These are phyloP conservation scores for Pleurotus citrinopileatus DNA, from an alignment of 768 basidiomycete genomes.

Conservation along the genomic window DNA sequence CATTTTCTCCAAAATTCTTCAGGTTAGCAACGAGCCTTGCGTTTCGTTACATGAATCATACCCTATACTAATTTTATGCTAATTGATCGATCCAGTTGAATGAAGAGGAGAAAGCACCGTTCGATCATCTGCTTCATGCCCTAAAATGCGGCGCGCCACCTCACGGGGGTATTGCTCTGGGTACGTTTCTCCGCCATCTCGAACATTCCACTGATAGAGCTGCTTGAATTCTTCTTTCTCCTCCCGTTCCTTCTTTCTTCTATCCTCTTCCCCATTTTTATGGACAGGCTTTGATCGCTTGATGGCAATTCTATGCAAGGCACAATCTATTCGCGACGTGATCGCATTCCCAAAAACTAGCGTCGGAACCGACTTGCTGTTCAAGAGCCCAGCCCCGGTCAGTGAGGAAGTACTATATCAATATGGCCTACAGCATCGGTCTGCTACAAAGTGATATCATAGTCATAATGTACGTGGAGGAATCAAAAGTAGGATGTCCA, in stretches of 20 bases:
- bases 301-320: slow-evolving; percentile 86
- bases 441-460: slow-evolving; percentile 15
- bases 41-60: slow-evolving; percentile 11
- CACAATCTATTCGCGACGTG: slow-evolving; percentile 88
- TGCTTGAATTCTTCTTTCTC: not conserved
- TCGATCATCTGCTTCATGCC: slow-evolving; percentile 84
- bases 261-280: slow-evolving; percentile 6
- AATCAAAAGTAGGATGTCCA: not conserved
- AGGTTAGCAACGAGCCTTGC: slow-evolving; percentile 45
- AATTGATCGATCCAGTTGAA: slow-evolving; percentile 51
- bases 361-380: slow-evolving; percentile 80
- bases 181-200: slow-evolving; percentile 35
- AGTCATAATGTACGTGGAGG: slow-evolving; percentile 18
- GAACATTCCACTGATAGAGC: slow-evolving; percentile 2
- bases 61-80: slow-evolving; percentile 9
- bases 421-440: slow-evolving; percentile 53
- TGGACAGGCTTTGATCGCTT: slow-evolving; percentile 84
- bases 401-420: slow-evolving; percentile 49
- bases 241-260: not conserved
- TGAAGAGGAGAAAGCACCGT: slow-evolving; percentile 69
- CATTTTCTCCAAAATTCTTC: slow-evolving; percentile 71
- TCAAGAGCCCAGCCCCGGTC: slow-evolving; percentile 79
- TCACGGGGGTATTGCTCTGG: slow-evolving; percentile 92
- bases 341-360: slow-evolving; percentile 96
- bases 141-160: slow-evolving; percentile 90